Percentiles rank a stretch among this genome's conserved stretches.
These are phyloP conservation scores for Fusarium heterosporum DNA, from an alignment of 2,329 filamentous ascomycete species.

Conservation along the genomic window DNA sequence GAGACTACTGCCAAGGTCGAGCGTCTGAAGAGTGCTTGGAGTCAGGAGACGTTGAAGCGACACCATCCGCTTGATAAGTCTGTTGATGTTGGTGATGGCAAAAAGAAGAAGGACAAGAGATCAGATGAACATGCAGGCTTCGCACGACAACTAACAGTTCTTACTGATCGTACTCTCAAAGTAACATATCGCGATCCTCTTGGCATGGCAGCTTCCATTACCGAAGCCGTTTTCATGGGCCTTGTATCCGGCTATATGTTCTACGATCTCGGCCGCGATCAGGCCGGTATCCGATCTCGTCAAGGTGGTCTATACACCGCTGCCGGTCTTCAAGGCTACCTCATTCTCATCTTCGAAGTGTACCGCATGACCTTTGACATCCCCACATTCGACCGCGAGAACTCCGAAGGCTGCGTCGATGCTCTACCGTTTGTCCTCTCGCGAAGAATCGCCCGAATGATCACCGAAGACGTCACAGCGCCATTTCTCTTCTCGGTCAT, in stretches of 20 bases:
- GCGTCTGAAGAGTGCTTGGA: constrained; percentile 72
- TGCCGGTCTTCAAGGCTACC: constrained; percentile 78
- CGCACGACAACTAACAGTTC: constrained; percentile 70
- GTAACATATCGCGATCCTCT: constrained; percentile 82
- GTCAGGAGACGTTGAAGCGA: constrained; percentile 49
- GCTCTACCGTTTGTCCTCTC: constrained; percentile 77
- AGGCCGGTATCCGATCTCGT: constrained; percentile 78
- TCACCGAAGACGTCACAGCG: constrained; percentile 79
- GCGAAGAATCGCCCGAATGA: constrained; percentile 73
- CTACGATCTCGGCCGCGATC: constrained; percentile 71
- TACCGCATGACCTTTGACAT: constrained; percentile 82
- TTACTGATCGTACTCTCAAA: constrained; percentile 76
- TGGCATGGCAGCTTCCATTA: constrained; percentile 76
- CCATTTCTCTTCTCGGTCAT: constrained; percentile 77
- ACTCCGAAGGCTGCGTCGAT: constrained; percentile 77
- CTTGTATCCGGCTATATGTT: constrained; percentile 81
- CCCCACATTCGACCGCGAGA: constrained; percentile 79
- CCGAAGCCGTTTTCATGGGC: constrained; percentile 78
- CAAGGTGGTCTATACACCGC: constrained; percentile 79
- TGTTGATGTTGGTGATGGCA: constrained; percentile 12
- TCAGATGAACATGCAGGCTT: constrained; percentile 65
- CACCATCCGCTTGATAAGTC: constrained; percentile 41
- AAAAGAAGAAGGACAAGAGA: constrained; percentile 31
- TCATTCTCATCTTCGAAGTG: constrained; percentile 80
- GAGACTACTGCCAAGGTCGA: constrained; percentile 70